Evolutionary conservation across 176 grass and related monocot species (phyloP), one percentile per base, ranked within the genome.

Genomic region (Pontederia crassipes): DNA sequence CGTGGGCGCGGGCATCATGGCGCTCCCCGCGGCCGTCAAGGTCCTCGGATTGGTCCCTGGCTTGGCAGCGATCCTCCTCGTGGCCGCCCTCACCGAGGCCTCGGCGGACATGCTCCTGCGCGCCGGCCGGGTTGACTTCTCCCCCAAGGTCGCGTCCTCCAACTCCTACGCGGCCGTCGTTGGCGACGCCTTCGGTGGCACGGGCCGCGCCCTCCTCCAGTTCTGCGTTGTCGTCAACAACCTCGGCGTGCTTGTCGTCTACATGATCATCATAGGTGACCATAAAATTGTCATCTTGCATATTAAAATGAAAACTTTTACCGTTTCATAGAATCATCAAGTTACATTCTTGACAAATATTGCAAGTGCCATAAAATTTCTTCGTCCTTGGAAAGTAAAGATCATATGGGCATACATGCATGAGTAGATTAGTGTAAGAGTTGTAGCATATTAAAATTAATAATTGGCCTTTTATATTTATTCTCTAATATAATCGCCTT

Each of bases 1-100:
- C 74, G 88, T 96, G 55, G 92, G 92, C 8, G 92, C 92, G 9
- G 86, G 92, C 59, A 90, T 96, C 66, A 96, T 96, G 92, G 83
- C 92, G 16, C 87, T 96, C 40, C 92, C 92, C 10, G 92, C 92
- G 40, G 84, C 92, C 74, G 82, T 96, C 87, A 96, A 90, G 83
- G 92, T 96, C 12, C 87, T 96, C 2, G 92, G 92, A 28, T 59
- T 91, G 7, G 72, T 76, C 29, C 83, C 87, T 2, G 87, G 92
- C 27, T 73, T 96, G 48, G 69, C 78, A 58, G 84, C 87, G 1
- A 88, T 96, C 64, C 48, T 96, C 26, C 29, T 88, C 61, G 80
- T 96, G 92, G 92, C 78, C 26, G 47, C 88, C 6, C 77, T 96
- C 12, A 88, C 92, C 16, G 87, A 96, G 74, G 64, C 90, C 53